These are phyloP conservation scores for Colletotrichum coccodes DNA, from an alignment of 2,329 filamentous ascomycete species.

Conservation along the genomic window DNA sequence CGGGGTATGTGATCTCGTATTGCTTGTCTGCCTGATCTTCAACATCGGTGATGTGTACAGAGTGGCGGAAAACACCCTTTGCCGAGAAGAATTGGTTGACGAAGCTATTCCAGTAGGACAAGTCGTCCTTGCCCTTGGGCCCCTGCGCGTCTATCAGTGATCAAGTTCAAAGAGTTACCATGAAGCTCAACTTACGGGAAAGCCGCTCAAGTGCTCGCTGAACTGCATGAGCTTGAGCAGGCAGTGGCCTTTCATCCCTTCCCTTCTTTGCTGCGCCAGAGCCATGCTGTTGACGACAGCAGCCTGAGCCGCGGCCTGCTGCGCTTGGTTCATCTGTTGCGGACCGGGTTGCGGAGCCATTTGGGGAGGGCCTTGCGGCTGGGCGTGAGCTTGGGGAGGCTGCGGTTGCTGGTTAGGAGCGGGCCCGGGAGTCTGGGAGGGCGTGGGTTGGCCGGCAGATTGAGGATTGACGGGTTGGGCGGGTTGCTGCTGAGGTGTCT, in stretches of 20 bases:
- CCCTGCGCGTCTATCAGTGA: constrained; percentile 49
- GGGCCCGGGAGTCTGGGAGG: constrained; percentile 33
- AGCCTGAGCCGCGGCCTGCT: constrained; percentile 33
- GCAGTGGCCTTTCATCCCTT: constrained; percentile 65
- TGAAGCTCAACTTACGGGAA: constrained; percentile 53
- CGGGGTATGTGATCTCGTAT: constrained; percentile 86
- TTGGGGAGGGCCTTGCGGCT: constrained; percentile 42
- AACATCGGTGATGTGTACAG: constrained; percentile 66
- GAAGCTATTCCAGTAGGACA: constrained; percentile 83
- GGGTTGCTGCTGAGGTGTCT: constrained; percentile 34
- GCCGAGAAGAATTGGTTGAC: constrained; percentile 84
- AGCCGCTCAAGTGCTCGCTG: constrained; percentile 69
- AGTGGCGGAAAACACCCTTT: constrained; percentile 80
- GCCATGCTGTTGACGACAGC: constrained; percentile 47
- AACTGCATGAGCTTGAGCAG: constrained; percentile 71
- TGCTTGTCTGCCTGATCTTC: constrained; percentile 75
- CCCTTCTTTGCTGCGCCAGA: constrained; percentile 56
- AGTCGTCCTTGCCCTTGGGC: constrained; percentile 71
- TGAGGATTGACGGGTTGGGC: constrained; percentile 34
- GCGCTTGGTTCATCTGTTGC: constrained; percentile 37
- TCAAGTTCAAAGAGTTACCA: no score
- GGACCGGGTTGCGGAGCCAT: constrained; percentile 46
- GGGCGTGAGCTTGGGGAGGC: constrained; percentile 44
- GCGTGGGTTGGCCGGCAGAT: constrained; percentile 34
- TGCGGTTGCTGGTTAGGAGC: constrained; percentile 36